These are phyloP conservation scores for Coniella lustricola DNA, from an alignment of 2,329 filamentous ascomycete genomes.

Conservation along the genomic window DNA sequence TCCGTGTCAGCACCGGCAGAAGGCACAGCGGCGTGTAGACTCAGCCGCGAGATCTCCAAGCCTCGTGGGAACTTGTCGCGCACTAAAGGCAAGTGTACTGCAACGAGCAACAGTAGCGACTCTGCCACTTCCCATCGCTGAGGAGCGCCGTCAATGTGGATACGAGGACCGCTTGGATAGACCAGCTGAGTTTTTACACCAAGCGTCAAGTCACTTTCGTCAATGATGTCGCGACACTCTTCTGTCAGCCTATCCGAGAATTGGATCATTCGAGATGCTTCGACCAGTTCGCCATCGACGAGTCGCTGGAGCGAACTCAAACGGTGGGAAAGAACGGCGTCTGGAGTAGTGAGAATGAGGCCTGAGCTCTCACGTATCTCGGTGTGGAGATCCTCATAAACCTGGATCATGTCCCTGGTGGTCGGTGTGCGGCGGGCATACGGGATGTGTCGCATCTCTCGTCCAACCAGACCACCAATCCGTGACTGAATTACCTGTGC, in stretches of 20 bases:
- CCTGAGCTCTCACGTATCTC: conserved; percentile 37
- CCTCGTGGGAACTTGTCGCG: conserved; percentile 28
- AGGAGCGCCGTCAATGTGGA: conserved; percentile 44
- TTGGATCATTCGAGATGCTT: conserved; percentile 41
- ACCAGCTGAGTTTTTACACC: conserved; percentile 49
- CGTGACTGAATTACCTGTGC: conserved; percentile 48
- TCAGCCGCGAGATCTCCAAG: conserved; percentile 40
- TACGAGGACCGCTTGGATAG: conserved; percentile 45
- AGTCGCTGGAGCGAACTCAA: conserved; percentile 53
- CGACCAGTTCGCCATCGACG: conserved; percentile 34
- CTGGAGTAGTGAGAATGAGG: conserved; percentile 53
- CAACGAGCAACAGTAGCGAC: conserved; percentile 32
- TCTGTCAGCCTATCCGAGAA: conserved; percentile 43
- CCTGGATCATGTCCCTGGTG: conserved; percentile 20
- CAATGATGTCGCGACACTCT: conserved; percentile 52
- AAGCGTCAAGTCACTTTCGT: conserved; percentile 55
- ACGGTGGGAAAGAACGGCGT: conserved; percentile 59
- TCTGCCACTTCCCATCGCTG: conserved; percentile 43
- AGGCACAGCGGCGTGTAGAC: no score
- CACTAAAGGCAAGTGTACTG: conserved; percentile 31
- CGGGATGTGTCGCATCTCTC: conserved; percentile 48
- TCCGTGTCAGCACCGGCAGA: conserved; percentile 13
- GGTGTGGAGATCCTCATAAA: conserved; percentile 33
- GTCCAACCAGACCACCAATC: conserved; percentile 46
- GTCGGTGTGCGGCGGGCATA: conserved; percentile 47